Evolutionary conservation across 805 yeast genomes (phyloP), one percentile per base, ranked within the genome.

Genomic region (Scheffersomyces lignosus): DNA sequence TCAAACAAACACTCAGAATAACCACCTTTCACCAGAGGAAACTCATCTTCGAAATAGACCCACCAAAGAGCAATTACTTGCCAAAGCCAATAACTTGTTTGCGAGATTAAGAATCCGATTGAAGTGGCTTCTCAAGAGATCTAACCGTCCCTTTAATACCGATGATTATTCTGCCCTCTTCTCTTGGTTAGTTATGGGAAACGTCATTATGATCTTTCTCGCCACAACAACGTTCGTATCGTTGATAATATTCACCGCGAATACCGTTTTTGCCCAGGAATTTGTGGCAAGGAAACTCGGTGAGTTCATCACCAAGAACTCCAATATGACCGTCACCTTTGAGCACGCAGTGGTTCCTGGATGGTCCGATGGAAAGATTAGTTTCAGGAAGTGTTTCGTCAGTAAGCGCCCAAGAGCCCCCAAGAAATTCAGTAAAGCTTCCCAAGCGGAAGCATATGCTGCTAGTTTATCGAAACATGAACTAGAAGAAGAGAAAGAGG

Each of bases 181-280:
- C 40, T 86, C 96, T 5, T 90, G 98, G 96, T 66, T 93, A 18
- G 75, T 93, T 33, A 82, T 93, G 56, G 95, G 96, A 3, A 91
- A 93, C 53, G 81, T 85, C 2, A 58, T 87, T 6, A 70, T 95
- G 64, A 73, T 93, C 36, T 65, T 88, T 15, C 62, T 90, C 17
- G 97, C 91, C 7, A 91, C 99, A 8, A 93, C 99, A 1, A 88
- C 98, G 1, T 91, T 91, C 56, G 78, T 87, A 18, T 89, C 97
- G 4, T 56, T 89, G 30, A 71, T 90, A 1, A 71, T 93, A 9
- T 80, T 83, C 58, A 72, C 90, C 3, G 63, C 85, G 56, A 89
- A 90, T 57, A 83, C 96, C 1, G 83, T 88, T 8, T 81, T 87
- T 52, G 95, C 96, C 10, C 91, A 91, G 56, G 96, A 91, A 52